Base-by-base conservation (phyloP, 2,329 filamentous ascomycete species). In the Cytospora schulzeri region DNA sequence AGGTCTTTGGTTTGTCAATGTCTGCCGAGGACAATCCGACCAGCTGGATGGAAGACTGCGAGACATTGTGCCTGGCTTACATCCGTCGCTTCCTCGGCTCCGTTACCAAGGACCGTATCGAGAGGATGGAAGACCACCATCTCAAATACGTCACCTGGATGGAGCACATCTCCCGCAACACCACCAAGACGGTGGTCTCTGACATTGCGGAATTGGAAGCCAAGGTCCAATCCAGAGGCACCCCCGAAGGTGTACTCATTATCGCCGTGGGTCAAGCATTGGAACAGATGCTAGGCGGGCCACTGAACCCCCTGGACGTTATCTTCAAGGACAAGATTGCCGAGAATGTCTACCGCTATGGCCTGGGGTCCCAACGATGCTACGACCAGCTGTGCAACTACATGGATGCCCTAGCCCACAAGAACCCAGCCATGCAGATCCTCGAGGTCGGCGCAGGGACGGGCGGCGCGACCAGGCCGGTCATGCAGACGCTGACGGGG, bases 401-500 rank as follows among this genome's bases (percentile, higher is more conserved):
- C 53, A 33, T 70, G 3, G 66, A 71, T 31, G 62, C 69, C 7
- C 57, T 71, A 5, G 69, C 68, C 5, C 70, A 76, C 67, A 73
- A 74, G 62, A 73, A 74, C 33, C 73, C 76, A 1, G 68, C 68
- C 14, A 68, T 78, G 62, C 68, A 70, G 5, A 72, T 78, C 35
- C 72, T 79, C 8, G 77, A 79, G 65, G 72, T 79, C 24, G 77
- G 76, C 14, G 73, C 71, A 6, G 76, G 75, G 3, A 78, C 73
- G 1, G 75, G 75, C 4, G 71, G 71, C 7, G 70, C 74, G 15
- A 77, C 76, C 0, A 59, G 64, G 4, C 60, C 67, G 0, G 62
- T 72, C 53, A 51, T 77, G 15, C 61, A 68, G 38, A 67, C 69
- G 5, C 65, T 70, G 57, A 61, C 62, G 38, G 61, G 31, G 31